Conservation (phyloP, 2,329 filamentous ascomycete genomes). For the Albophoma yamanashiensis region DNA sequence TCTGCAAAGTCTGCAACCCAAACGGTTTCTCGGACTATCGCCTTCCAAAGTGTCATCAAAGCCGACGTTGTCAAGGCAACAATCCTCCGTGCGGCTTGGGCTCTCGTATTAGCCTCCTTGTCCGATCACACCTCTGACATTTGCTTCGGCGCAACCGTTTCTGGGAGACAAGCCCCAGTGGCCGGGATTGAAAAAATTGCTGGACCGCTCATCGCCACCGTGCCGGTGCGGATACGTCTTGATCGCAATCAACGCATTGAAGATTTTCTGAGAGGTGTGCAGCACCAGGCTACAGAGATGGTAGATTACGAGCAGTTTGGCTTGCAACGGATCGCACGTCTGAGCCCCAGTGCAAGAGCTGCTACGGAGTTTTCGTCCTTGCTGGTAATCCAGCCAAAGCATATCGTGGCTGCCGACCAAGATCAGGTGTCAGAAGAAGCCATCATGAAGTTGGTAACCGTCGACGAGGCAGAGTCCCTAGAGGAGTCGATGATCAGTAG, state of each 20-base stretch:
- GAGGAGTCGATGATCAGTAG: background rate
- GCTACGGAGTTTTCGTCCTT: background rate
- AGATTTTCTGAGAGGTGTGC: background rate
- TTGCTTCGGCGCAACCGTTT: slow-evolving; percentile 49
- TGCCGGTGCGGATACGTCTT: slow-evolving; percentile 33
- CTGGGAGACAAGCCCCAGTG: slow-evolving; percentile 41
- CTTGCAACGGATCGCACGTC: background rate
- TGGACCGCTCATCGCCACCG: slow-evolving; percentile 50
- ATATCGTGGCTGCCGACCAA: background rate
- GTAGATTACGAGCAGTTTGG: background rate
- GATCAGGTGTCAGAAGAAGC: background rate
- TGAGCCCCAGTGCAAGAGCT: background rate
- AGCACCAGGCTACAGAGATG: background rate
- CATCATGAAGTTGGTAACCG: background rate
- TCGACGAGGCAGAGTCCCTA: background rate
- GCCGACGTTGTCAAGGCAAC: background rate
- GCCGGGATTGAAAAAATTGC: slow-evolving; percentile 41
- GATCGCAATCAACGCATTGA: background rate
- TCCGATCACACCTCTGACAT: slow-evolving; percentile 25
- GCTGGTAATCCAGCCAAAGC: background rate
- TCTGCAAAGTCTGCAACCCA: background rate
- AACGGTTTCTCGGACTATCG: background rate
- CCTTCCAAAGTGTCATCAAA: background rate
- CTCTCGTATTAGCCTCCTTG: slow-evolving; percentile 1
- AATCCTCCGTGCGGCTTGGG: slow-evolving; percentile 4